Evolutionary conservation across 768 basidiomycete species (phyloP), one percentile per base, ranked within the genome.

Genomic region (Amanita muscaria): DNA sequence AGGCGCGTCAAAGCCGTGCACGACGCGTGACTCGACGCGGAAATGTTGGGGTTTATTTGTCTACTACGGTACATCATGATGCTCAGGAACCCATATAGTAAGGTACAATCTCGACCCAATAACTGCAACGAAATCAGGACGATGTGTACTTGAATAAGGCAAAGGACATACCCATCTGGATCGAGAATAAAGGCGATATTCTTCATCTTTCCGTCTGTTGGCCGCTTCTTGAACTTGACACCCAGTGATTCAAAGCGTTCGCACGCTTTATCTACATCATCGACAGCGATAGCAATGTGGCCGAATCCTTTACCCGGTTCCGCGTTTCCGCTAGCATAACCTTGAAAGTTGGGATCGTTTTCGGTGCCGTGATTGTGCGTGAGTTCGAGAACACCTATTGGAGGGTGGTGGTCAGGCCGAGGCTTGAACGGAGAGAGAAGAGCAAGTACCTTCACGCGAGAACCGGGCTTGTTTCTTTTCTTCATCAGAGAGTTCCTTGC

Each of bases 351-450:
- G 41, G 79, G 54, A 59, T 93, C 84, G 44, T 64, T 67, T 66
- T 98, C 94, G 46, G 89, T 88, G 44, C 92, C 89, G 60, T 91
- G 88, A 69, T 92, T 90, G 67, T 86, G 80, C 1, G 85, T 90
- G 39, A 91, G 72, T 60, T 93, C 88, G 48, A 91, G 76, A 52
- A 92, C 64, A 42, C 81, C 84, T 86, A 52, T 21, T 15, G 4
- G 31, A 5, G n/a, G 19, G 19, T 10, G 35, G 21, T 47, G 31
- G 19, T 15, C 14, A 15, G 29, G 38, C 16, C 40, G 47, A 16
- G 3, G 42, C 1, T 9, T 11, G 19, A 29, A 39, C 11, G 22
- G 25, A 36, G 4, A 38, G 18, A 42, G n/a, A 41, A 14, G 42
- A 21, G 21, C 7, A 12, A 49, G 44, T 50, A 77, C 88, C 89